Conservation (phyloP, 148 eudicot species). For the Chenopodium suecicum region DNA sequence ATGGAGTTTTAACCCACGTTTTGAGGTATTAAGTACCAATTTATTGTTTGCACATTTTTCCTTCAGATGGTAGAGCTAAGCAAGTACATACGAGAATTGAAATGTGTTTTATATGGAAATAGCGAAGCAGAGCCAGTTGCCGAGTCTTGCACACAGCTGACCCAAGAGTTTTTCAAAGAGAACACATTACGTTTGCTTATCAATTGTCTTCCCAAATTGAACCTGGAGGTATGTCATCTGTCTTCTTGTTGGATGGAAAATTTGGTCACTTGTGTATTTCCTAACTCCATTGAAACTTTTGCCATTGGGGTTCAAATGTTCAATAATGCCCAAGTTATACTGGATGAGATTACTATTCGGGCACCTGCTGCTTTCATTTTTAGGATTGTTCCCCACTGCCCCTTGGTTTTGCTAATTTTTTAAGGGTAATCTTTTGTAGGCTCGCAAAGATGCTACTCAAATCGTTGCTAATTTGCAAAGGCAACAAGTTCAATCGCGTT, state of each 20-base stretch:
- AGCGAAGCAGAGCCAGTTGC: conserved; percentile 92
- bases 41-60: background rate
- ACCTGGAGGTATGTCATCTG: conserved; percentile 66
- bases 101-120: conserved; percentile 76
- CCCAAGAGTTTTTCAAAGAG: conserved; percentile 88
- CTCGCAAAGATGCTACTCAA: conserved; percentile 98
- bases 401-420: conserved; percentile 16
- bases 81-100: conserved; percentile 69
- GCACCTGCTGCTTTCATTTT: background rate
- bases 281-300: background rate
- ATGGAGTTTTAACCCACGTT: background rate
- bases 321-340: background rate
- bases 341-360: background rate
- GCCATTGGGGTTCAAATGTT: background rate
- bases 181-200: conserved; percentile 72
- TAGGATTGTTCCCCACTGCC: background rate
- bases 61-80: conserved; percentile 68
- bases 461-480: conserved; percentile 98
- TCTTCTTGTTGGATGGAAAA: background rate
- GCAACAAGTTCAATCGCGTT: conserved; percentile 83
- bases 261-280: background rate
- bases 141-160: conserved; percentile 87
- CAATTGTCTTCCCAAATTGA: conserved; percentile 71
- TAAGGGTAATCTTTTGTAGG: conserved; percentile 43
- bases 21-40: background rate